phyloP scores from a whole-genome alignment of 129 eudicot genomes.

The Arctium minus region DNA sequence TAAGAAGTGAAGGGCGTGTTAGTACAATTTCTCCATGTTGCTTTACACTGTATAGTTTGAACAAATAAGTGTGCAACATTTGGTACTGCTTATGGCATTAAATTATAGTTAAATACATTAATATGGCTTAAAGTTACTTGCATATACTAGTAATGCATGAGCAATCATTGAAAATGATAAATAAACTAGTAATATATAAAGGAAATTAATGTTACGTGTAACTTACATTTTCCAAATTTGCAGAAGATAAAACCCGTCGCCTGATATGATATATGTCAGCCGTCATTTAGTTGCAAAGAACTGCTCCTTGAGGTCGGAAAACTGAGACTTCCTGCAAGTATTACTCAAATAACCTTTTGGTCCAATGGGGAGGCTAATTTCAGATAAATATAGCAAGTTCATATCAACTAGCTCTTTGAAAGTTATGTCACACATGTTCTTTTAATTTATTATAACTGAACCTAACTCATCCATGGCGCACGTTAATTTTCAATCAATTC shows the following conservation, averaged over 20 bases:
- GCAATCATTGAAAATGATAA: not conserved
- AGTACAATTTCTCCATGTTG: no score
- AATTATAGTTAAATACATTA: not conserved
- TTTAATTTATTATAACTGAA: no score
- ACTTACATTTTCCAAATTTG: not conserved
- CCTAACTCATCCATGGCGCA: no score
- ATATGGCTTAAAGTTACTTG: not conserved
- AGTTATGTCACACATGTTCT: not conserved
- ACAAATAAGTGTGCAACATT: not conserved
- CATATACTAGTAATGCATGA: not conserved
- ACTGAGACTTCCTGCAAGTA: not conserved
- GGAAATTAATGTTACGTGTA: not conserved
- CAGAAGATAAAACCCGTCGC: not conserved
- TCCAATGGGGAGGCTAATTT: not conserved
- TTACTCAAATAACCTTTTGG: not conserved
- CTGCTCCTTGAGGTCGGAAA: not conserved
- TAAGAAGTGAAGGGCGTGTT: no score
- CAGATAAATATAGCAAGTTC: not conserved
- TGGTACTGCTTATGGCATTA: not conserved
- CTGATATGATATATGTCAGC: not conserved
- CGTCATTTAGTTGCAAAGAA: not conserved
- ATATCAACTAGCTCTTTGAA: no score
- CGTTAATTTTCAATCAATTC: not conserved
- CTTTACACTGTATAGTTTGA: no score
- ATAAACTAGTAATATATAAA: not conserved